phyloP scores from a whole-genome alignment of 23 red algal species.

The Cyanidiococcus yangmingshanensis region DNA sequence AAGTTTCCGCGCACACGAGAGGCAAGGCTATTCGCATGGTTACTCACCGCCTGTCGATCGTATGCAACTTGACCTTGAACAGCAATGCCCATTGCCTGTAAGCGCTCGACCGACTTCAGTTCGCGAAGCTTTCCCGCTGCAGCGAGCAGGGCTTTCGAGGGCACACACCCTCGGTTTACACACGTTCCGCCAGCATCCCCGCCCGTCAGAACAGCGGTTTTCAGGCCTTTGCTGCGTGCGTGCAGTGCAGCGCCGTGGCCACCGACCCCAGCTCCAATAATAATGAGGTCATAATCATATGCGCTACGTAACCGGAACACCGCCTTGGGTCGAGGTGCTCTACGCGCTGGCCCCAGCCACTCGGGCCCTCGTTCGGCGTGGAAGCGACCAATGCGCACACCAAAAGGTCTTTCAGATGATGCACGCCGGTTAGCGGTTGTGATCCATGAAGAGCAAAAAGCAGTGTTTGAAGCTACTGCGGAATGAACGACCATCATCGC shows the following conservation, averaged over 20 bases:
- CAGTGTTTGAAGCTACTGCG: too few species aligned
- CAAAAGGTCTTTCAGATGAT: too few species aligned
- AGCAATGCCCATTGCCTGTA: slow-evolving; percentile 66
- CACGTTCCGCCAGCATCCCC: slow-evolving; percentile 88
- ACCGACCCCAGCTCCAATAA: slow-evolving; percentile 91
- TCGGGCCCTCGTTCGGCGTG: too few species aligned
- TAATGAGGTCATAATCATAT: slow-evolving; percentile 88
- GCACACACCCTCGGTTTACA: slow-evolving; percentile 97
- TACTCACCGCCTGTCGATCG: slow-evolving; percentile 73
- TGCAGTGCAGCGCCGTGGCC: slow-evolving; percentile 95
- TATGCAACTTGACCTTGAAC: slow-evolving; percentile 47
- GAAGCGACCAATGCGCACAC: too few species aligned
- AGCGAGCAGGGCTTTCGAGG: slow-evolving; percentile 96
- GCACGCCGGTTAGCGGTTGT: too few species aligned
- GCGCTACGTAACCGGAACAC: too few species aligned
- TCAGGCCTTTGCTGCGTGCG: slow-evolving; percentile 66
- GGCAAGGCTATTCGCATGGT: slow-evolving; percentile 89
- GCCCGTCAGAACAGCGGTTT: slow-evolving; percentile 66
- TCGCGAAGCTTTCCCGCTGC: slow-evolving; percentile 86
- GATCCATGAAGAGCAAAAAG: too few species aligned
- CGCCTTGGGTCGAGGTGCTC: too few species aligned
- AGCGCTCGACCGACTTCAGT: slow-evolving; percentile 52
- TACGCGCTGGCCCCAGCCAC: too few species aligned
- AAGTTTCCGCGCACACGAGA: slow-evolving; percentile 72
- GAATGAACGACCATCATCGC: too few species aligned